phyloP scores from a whole-genome alignment of 805 yeast genomes.

The Suhomyces sp. region DNA sequence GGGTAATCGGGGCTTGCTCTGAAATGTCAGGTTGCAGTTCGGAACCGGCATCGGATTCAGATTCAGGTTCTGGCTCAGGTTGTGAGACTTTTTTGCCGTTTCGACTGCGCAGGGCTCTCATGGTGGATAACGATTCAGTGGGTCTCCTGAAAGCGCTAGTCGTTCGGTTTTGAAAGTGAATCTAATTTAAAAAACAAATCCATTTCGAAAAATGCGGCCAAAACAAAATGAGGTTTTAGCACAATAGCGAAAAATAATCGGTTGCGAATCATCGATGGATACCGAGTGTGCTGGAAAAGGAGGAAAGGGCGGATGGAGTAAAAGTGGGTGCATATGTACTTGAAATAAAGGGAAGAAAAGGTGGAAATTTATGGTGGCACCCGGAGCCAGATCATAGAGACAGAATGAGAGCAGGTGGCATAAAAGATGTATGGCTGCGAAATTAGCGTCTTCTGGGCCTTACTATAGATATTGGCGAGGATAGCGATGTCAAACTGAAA shows the following conservation, averaged over 20 bases:
- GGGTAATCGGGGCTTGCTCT: not conserved
- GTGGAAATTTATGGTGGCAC: not conserved
- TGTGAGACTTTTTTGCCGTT: not conserved
- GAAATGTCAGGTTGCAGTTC: not conserved
- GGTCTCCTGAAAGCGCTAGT: not conserved
- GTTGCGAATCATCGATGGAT: not conserved
- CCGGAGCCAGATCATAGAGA: not conserved
- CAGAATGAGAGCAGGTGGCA: not conserved
- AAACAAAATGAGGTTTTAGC: not conserved
- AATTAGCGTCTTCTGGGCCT: not conserved
- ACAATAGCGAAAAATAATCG: not conserved
- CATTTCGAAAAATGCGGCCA: not conserved
- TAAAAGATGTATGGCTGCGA: not conserved
- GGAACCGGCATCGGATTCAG: not conserved
- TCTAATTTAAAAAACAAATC: not conserved
- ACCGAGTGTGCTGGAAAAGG: not conserved
- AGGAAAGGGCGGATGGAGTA: not conserved
- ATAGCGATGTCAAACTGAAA: too few relatives aligned
- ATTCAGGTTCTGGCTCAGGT: not conserved
- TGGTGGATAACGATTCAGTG: not conserved
- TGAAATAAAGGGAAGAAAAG: not conserved
- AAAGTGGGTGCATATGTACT: not conserved
- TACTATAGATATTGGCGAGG: too few relatives aligned
- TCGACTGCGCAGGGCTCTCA: constrained; percentile 1
- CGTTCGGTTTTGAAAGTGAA: not conserved